Percentiles rank a stretch among this genome's conserved stretches.
These are phyloP conservation scores for Moniliella sp. DNA, from an alignment of 1,284 basidiomycete species.

Conservation along the genomic window DNA sequence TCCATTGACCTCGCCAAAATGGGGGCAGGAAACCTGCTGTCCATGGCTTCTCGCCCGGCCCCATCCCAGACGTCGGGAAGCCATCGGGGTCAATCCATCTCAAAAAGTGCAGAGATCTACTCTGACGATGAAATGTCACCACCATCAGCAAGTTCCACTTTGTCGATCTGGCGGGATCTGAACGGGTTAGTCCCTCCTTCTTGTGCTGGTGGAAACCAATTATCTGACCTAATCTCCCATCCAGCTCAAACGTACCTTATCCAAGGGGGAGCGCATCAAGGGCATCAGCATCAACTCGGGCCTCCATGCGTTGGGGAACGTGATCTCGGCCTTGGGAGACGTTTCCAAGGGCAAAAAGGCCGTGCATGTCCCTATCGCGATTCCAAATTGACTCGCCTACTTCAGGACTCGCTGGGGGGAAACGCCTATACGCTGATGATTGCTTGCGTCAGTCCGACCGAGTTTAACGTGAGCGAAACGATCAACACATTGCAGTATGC, in stretches of 20 bases:
- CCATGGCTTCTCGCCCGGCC: too few species aligned
- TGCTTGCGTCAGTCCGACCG: slow-evolving; percentile 81
- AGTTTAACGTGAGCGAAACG: slow-evolving; percentile 84
- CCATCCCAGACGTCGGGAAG: too few species aligned
- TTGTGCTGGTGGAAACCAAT: not conserved
- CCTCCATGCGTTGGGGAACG: slow-evolving; percentile 81
- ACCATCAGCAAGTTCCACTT: slow-evolving; percentile 92
- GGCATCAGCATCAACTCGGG: slow-evolving; percentile 67
- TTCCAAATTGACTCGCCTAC: slow-evolving; percentile 71
- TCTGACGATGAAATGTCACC: too few species aligned
- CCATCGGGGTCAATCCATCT: too few species aligned
- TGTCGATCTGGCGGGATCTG: slow-evolving; percentile 86
- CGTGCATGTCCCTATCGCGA: slow-evolving; percentile 83
- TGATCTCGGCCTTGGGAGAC: slow-evolving; percentile 89
- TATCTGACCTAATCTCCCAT: too few species aligned
- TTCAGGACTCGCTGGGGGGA: slow-evolving; percentile 94
- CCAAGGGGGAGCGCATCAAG: slow-evolving; percentile 73
- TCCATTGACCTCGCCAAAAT: too few species aligned
- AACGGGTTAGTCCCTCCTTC: slow-evolving; percentile 45
- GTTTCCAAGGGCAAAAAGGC: slow-evolving; percentile 43
- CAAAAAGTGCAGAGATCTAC: too few species aligned
- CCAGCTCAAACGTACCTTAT: slow-evolving; percentile 37
- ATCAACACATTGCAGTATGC: slow-evolving; percentile 95
- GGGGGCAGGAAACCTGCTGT: too few species aligned
- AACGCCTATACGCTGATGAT: slow-evolving; percentile 97